Evolutionary conservation across 176 grass and related monocot species (phyloP).

Genomic region (Triticum monococcum): DNA sequence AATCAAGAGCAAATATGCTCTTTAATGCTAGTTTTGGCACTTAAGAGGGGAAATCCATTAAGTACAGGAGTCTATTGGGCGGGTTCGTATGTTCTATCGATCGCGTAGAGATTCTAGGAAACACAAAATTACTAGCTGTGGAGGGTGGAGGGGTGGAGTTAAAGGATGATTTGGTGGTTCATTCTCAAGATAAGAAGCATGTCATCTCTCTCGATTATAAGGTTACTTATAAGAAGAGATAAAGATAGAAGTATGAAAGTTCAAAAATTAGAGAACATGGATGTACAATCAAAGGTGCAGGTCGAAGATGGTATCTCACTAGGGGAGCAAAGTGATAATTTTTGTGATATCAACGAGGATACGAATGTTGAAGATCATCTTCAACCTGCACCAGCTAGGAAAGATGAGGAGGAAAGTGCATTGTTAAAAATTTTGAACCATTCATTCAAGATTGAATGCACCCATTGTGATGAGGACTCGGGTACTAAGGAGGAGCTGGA

Average conservation of each 20-base stretch:
- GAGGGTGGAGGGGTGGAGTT: background rate
- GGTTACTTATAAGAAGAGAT: background rate
- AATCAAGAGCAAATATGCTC: background rate
- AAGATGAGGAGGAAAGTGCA: slow-evolving; percentile 22
- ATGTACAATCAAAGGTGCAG: background rate
- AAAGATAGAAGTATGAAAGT: background rate
- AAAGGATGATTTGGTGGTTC: too few relatives aligned
- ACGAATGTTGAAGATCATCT: background rate
- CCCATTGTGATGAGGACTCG: slow-evolving; percentile 55
- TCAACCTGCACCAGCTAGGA: background rate
- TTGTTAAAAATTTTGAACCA: slow-evolving; percentile 15
- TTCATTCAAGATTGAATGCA: slow-evolving; percentile 56
- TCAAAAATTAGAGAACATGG: background rate
- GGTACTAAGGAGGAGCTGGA: slow-evolving; percentile 72
- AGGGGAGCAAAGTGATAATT: too few relatives aligned
- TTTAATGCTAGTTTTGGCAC: background rate
- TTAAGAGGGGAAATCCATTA: background rate
- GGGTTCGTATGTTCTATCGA: background rate
- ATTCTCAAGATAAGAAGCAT: too few relatives aligned
- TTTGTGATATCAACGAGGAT: too few relatives aligned
- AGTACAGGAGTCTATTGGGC: background rate
- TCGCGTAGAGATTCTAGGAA: background rate
- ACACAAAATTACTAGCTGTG: background rate
- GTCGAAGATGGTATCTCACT: too few relatives aligned
- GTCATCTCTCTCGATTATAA: background rate